Evolutionary conservation across 2,329 filamentous ascomycete genomes (phyloP).

Genomic region (Pseudogymnoascus pannorum): DNA sequence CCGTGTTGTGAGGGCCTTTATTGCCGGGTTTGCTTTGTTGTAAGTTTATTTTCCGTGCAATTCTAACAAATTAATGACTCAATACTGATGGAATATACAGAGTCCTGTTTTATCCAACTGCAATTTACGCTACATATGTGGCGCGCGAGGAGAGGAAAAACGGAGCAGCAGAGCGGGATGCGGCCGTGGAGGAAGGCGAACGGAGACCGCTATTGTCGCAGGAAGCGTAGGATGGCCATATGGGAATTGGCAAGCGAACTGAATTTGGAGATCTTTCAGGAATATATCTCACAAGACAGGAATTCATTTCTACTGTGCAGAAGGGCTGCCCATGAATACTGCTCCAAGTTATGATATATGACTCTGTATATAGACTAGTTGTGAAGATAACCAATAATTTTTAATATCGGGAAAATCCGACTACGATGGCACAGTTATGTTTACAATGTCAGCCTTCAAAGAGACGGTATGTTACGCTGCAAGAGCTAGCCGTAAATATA

Average conservation of each 20-base stretch:
- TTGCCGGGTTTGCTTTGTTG: constrained; percentile 20
- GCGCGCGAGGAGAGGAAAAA: background rate
- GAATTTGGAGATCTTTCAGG: constrained; percentile 1
- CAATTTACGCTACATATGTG: constrained; percentile 13
- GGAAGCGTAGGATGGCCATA: background rate
- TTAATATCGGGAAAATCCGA: background rate
- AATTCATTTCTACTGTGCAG: constrained; percentile 5
- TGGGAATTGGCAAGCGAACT: background rate
- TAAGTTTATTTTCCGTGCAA: constrained; percentile 12
- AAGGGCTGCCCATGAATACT: background rate
- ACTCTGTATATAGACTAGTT: constrained; percentile 2
- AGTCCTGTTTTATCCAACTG: constrained; percentile 17
- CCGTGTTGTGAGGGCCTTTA: constrained; percentile 13
- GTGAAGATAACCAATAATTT: constrained; percentile 2
- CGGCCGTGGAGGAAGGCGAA: background rate
- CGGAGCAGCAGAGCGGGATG: background rate
- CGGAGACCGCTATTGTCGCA: background rate
- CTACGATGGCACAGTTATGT: background rate
- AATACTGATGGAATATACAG: constrained; percentile 6
- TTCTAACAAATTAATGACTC: too few relatives aligned
- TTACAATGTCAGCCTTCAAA: too few relatives aligned
- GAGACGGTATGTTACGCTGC: too few relatives aligned
- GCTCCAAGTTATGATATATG: constrained; percentile 4
- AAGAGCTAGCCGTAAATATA: too few relatives aligned
- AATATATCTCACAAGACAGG: background rate